Evolutionary conservation across 352 stramenopile genomes (phyloP), one percentile per base, ranked within the genome.

Genomic region (Albugo laibachii): DNA sequence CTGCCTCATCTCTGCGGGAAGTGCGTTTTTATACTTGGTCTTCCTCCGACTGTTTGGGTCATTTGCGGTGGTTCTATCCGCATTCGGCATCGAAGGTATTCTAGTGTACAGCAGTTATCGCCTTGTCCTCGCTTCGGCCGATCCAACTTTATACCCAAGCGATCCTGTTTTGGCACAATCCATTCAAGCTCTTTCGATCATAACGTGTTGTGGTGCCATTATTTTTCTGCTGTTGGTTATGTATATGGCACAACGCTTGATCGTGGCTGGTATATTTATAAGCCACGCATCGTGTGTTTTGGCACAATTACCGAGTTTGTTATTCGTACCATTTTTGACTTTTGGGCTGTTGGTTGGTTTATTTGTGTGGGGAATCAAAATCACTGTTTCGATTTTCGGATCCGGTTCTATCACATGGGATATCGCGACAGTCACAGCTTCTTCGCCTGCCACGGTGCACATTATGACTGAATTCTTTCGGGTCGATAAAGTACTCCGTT

Each of bases 191-290:
- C 60, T 54, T 10, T 50, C 73, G 0, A 59, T 85, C n/a, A 50
- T 66, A 40, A 66, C 81, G 51, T 69, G 61, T 45, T 83, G 70
- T 43, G 58, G 57, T 8, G 66, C 73, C 2, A 67, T 86, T 35
- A 55, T 83, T 3, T 86, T 84, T 42, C 59, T 77, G 24, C 24
- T 31, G 8, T 31, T 31, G 24, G 24, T 31, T 8, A 31, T 31
- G 24, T 31, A 31, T 31, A 31, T 31, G 24, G 24, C 24, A 10
- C 24, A 31, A 31, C 24, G 24, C 24, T 41, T 86, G n/a, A 45
- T 89, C 27, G 56, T 89, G 2, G 76, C 72, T 5, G 76, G 69
- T 0, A 73, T 65, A 14, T 89, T 86, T 54, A 83, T 89, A 52
- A 77, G 66, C 1, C 75, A 83, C 49, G 73, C 70, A 13, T 81